Evolutionary conservation across 1,284 basidiomycete genomes (phyloP), one percentile per base, ranked within the genome.

Genomic region (Sphaerobolus stellatus): DNA sequence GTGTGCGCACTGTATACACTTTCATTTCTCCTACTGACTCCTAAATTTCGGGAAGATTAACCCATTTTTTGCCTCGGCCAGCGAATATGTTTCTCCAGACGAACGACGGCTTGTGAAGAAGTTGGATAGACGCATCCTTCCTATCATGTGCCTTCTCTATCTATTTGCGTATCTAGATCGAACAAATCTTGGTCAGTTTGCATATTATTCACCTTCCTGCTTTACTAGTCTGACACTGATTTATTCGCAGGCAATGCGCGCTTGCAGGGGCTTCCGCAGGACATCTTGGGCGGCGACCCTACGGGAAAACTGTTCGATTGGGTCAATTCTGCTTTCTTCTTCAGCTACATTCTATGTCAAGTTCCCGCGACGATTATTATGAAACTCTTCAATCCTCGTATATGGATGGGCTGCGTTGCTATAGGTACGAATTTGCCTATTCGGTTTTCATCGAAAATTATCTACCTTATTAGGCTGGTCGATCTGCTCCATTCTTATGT

Each of bases 101-200:
- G 88, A 90, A 67, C 74, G 68, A 58, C 71, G 64, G 36, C 74
- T 90, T 4, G 74, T 90, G 27, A 75, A 80, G 61, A 88, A 85
- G 65, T 71, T 90, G 49, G 88, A 90, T 63, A 55, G 61, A 56
- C 75, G 86, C 22, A 88, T 90, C 47, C 70, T 90, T 52, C 87
- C 86, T 34, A 81, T 90, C 51, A 74, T 81, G 2, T 89, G 86
- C 61, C 64, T 88, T 24, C 75, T 90, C 33, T 90, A 90, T 61
- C 74, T 90, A 31, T 88, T 86, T 65, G 85, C 87, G 22, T 90
- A 83, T 62, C 74, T 90, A 48, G 88, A 90, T 65, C 78, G 88
- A 44, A 82, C 84, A 2, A 90, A 90, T 62, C 63, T 90, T 38
- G 88, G 58, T 57, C 3, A 25, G 48, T 43, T 22, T 18, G 14